Evolutionary conservation across 257 asterid genomes (phyloP).

Genomic region (Gentiana straminea): DNA sequence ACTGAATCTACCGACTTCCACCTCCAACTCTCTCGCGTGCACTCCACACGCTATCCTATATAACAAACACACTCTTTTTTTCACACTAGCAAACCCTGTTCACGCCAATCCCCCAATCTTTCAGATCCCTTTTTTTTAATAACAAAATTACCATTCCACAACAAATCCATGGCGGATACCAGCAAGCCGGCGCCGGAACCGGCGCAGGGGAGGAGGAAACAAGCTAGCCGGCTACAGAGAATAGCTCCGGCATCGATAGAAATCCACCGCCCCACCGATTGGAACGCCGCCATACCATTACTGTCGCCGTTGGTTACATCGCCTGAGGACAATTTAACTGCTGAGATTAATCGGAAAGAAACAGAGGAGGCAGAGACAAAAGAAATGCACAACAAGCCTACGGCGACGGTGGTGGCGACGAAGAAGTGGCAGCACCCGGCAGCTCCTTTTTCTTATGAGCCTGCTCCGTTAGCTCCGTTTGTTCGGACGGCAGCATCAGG

Average conservation of each 20-base stretch:
- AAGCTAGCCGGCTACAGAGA: constrained; percentile 43
- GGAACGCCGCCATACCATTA: constrained; percentile 65
- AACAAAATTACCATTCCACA: background rate
- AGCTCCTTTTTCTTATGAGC: constrained; percentile 17
- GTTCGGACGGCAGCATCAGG: constrained; percentile 25
- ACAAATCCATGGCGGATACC: constrained; percentile 31
- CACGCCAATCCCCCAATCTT: constrained; percentile 3
- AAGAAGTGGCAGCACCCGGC: constrained; percentile 30
- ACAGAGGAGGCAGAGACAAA: constrained; percentile 1
- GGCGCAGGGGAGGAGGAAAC: constrained; percentile 12
- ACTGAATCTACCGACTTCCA: constrained; percentile 18
- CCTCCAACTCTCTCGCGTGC: constrained; percentile 23
- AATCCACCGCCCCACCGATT: constrained; percentile 32
- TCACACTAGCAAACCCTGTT: background rate
- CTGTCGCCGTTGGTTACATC: constrained; percentile 58
- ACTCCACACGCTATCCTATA: constrained; percentile 44
- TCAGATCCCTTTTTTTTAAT: background rate
- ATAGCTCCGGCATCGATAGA: constrained; percentile 56
- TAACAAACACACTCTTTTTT: constrained; percentile 2
- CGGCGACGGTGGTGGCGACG: constrained; percentile 14
- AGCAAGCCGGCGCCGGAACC: constrained; percentile 9
- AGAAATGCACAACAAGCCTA: constrained; percentile 17
- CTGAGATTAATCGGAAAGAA: constrained; percentile 19
- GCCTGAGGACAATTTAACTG: constrained; percentile 31
- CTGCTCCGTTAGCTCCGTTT: constrained; percentile 32